Evolutionary conservation across 257 asterid species (phyloP).

Genomic region (Ocimum tenuiflorum): DNA sequence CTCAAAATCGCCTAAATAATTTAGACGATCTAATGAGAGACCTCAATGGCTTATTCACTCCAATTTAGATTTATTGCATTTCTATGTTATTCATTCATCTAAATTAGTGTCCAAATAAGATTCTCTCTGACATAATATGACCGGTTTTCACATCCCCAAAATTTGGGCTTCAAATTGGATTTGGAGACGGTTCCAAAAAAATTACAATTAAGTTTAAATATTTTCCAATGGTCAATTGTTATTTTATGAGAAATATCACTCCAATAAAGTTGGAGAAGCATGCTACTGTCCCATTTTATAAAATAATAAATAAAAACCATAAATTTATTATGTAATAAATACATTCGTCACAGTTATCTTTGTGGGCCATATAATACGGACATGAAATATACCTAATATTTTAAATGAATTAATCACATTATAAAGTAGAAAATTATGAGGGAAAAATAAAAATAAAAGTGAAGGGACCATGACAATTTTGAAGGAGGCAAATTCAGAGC

Average conservation of each 20-base stretch:
- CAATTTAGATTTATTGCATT: too few species aligned
- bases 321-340: background rate
- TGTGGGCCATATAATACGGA: background rate
- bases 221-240: too few species aligned
- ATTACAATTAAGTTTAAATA: too few species aligned
- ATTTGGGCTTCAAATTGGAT: too few species aligned
- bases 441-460: background rate
- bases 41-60: too few species aligned
- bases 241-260: background rate
- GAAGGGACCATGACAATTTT: constrained; percentile 11
- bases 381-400: background rate
- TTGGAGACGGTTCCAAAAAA: too few species aligned
- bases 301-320: background rate
- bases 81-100: too few species aligned
- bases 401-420: background rate
- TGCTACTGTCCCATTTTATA: background rate
- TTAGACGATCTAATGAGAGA: too few species aligned
- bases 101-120: too few species aligned
- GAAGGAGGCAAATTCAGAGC: constrained; percentile 1
- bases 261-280: background rate
- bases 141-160: too few species aligned
- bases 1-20: too few species aligned
- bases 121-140: too few species aligned
- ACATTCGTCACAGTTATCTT: background rate
- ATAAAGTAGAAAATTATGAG: background rate